A percentile compares a stretch with the other conserved stretches of the same genome.
phyloP scores from a whole-genome alignment of 352 stramenopile genomes.

The Pelagophyceae sp. region DNA sequence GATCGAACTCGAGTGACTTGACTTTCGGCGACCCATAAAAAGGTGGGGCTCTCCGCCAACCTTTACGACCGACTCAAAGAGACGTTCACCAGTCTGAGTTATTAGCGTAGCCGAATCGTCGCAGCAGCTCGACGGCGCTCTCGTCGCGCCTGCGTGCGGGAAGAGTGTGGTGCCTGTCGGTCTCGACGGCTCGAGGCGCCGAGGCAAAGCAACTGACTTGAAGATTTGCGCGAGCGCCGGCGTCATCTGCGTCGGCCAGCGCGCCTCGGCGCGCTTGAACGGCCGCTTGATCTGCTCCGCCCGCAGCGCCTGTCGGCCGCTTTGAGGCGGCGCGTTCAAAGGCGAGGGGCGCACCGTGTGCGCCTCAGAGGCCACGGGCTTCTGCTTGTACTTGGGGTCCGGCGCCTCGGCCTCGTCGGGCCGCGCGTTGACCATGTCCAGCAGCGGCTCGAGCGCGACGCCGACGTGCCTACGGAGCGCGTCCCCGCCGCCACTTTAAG shows the following conservation, averaged over 20 bases:
- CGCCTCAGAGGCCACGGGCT: neutral
- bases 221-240: neutral
- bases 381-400: neutral
- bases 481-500: too few relatives aligned
- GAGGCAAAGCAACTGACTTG: neutral
- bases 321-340: neutral
- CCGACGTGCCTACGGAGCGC: neutral
- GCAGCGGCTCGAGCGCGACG: neutral
- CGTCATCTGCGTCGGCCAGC: neutral
- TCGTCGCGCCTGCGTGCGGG: neutral
- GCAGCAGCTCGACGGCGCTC: neutral
- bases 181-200: too few relatives aligned
- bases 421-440: neutral
- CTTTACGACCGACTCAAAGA: too few relatives aligned
- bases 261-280: neutral
- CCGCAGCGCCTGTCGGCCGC: neutral
- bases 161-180: too few relatives aligned
- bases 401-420: neutral
- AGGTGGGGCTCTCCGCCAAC: too few relatives aligned
- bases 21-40: neutral
- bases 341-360: neutral
- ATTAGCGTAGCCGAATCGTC: constrained; percentile 3
- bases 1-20: neutral
- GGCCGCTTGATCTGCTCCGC: neutral
- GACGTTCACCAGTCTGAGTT: neutral